These are phyloP conservation scores for Daldinia concentrica DNA, from an alignment of 495 filamentous ascomycete genomes.

Conservation along the genomic window DNA sequence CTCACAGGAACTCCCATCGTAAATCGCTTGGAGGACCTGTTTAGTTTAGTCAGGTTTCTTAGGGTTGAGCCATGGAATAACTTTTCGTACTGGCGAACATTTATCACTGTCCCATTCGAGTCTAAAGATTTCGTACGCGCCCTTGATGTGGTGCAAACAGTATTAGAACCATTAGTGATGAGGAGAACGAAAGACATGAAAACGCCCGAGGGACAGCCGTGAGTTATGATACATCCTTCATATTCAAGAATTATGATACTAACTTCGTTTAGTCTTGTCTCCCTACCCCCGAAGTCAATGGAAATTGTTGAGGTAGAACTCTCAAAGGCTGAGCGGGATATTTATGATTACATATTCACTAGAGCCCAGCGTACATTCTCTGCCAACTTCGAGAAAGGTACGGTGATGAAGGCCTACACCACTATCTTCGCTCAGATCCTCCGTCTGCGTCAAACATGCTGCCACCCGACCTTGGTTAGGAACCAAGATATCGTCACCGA, in stretches of 20 bases:
- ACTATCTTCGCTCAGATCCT: constrained; percentile 98
- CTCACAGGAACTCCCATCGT: constrained; percentile 97
- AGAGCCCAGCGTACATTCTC: constrained; percentile 84
- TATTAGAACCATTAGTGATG: constrained; percentile 94
- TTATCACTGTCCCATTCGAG: constrained; percentile 97
- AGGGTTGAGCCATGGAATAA: constrained; percentile 97
- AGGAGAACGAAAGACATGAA: constrained; percentile 98
- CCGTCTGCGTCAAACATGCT: constrained; percentile 91
- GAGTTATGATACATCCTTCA: constrained; percentile 5
- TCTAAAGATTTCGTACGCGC: constrained; percentile 92
- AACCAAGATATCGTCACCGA: constrained; percentile 86
- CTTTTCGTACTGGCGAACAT: constrained; percentile 98
- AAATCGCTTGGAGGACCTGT: constrained; percentile 96
- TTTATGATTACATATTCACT: constrained; percentile 89
- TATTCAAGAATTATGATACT: not conserved
- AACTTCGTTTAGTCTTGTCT: constrained; percentile 66
- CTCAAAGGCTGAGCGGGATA: constrained; percentile 81
- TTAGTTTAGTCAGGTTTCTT: constrained; percentile 90
- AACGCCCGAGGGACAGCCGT: constrained; percentile 84
- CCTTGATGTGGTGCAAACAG: constrained; percentile 95
- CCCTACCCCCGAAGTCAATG: constrained; percentile 81
- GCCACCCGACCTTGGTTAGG: constrained; percentile 87
- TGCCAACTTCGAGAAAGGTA: constrained; percentile 87
- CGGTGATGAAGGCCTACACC: constrained; percentile 90
- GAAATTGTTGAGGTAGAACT: constrained; percentile 88